Evolutionary conservation across 1,284 basidiomycete species (phyloP).

Genomic region (Entoloma clypeatum): DNA sequence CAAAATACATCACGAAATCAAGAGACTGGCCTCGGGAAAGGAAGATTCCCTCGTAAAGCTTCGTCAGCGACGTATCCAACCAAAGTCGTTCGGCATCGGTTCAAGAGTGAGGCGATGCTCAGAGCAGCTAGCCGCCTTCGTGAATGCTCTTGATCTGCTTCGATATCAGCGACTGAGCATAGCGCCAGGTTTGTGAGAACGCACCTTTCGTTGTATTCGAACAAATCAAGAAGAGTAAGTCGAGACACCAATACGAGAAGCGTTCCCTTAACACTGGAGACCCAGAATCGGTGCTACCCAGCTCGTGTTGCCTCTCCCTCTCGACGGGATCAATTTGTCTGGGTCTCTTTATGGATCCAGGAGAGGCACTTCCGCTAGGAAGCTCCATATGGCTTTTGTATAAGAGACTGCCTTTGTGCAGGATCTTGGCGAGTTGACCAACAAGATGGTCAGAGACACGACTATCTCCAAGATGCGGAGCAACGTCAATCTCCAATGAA

Average conservation of each 20-base stretch:
- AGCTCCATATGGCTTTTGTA: conserved; percentile 42
- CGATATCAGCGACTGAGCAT: conserved; percentile 4
- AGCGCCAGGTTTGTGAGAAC: conserved; percentile 14
- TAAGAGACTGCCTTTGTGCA: conserved; percentile 75
- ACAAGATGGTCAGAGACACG: conserved; percentile 76
- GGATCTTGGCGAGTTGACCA: conserved; percentile 62
- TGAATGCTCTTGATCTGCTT: conserved; percentile 53
- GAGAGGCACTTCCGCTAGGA: conserved; percentile 12
- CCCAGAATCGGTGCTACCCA: conserved; percentile 62
- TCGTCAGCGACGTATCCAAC: conserved; percentile 80
- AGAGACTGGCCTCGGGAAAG: conserved; percentile 80
- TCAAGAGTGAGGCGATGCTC: conserved; percentile 66
- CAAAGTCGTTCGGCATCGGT: conserved; percentile 68
- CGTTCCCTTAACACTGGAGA: conserved; percentile 69
- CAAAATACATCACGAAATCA: no score
- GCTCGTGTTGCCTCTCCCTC: conserved; percentile 32
- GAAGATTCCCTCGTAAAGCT: conserved; percentile 74
- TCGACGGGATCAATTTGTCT: conserved; percentile 38
- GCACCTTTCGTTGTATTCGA: conserved; percentile 59
- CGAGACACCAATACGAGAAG: conserved; percentile 93
- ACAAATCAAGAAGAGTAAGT: conserved; percentile 80
- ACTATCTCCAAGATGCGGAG: conserved; percentile 68
- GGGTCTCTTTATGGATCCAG: conserved; percentile 22
- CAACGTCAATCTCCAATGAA: conserved; percentile 73
- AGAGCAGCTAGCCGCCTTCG: conserved; percentile 68